Conservation (phyloP, 2,329 filamentous ascomycete genomes). For the Aschersonia sp. region DNA sequence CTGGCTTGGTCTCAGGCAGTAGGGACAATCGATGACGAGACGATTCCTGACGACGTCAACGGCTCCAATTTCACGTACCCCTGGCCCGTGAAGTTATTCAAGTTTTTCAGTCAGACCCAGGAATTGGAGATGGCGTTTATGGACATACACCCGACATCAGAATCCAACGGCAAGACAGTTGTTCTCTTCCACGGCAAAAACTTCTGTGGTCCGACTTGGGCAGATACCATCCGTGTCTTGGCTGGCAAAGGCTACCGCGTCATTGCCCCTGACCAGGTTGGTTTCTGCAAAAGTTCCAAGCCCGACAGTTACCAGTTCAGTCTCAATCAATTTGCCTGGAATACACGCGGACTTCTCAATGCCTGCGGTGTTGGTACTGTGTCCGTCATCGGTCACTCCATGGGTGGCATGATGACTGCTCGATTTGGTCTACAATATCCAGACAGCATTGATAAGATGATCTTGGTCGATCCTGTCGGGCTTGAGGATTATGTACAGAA, state of each 20-base stretch:
- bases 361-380: conserved; percentile 26
- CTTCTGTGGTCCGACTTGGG: conserved; percentile 40
- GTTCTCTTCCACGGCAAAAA: conserved; percentile 41
- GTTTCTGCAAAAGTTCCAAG: conserved; percentile 43
- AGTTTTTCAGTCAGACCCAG: conserved; percentile 30
- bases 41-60: conserved; percentile 26
- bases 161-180: conserved; percentile 24
- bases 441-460: conserved; percentile 22
- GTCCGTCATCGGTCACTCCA: conserved; percentile 37
- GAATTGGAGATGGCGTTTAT: conserved; percentile 41
- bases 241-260: conserved; percentile 31
- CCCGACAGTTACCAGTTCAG: conserved; percentile 35
- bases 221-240: conserved; percentile 27
- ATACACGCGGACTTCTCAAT: conserved; percentile 32
- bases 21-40: conserved; percentile 19
- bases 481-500: conserved; percentile 38
- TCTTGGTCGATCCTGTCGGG: conserved; percentile 36
- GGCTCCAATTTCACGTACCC: conserved; percentile 39
- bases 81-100: conserved; percentile 32
- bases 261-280: conserved; percentile 37
- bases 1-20: conserved; percentile 10
- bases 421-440: conserved; percentile 38
- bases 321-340: conserved; percentile 33
- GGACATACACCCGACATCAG: conserved; percentile 26
- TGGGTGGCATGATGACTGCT: conserved; percentile 38